Evolutionary conservation across 176 grass and related monocot genomes (phyloP).

Genomic region (Musa troglodytarum): DNA sequence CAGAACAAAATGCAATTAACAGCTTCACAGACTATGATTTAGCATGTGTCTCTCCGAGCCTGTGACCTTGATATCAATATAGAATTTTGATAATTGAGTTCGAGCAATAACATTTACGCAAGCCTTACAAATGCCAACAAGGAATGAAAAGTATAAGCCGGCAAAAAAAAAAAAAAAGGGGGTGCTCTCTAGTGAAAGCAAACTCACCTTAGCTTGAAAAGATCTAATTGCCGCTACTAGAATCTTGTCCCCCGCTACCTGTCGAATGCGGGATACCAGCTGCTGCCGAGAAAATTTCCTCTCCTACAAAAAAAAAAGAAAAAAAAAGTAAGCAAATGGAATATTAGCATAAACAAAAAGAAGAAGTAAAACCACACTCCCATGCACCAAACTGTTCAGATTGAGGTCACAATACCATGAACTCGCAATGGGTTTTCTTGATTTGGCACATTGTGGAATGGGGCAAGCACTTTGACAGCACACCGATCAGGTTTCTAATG

Average conservation of each 20-base stretch:
- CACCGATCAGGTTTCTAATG: neutral
- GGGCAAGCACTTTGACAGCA: neutral
- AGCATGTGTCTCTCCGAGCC: too few species aligned
- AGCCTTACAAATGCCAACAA: neutral
- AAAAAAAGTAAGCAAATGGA: too few species aligned
- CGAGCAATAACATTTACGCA: neutral
- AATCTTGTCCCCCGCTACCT: slow-evolving; percentile 6
- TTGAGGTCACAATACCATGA: neutral
- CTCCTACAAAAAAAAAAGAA: neutral
- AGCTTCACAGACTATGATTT: too few species aligned
- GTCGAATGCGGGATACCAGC: neutral
- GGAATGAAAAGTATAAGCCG: neutral
- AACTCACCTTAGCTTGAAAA: slow-evolving; percentile 5
- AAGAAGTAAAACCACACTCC: neutral
- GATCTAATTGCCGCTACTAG: neutral
- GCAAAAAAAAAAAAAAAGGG: too few species aligned
- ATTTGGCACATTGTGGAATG: slow-evolving; percentile 3
- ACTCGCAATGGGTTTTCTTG: neutral
- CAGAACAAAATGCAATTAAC: too few species aligned
- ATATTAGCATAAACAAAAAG: neutral
- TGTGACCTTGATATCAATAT: too few species aligned
- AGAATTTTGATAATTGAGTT: too few species aligned
- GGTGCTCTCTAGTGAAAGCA: too few species aligned
- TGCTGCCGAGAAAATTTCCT: slow-evolving; percentile 7
- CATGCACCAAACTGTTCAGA: neutral